Evolutionary conservation across 2,329 filamentous ascomycete genomes (phyloP).

Genomic region (Boeremia lycopersici): DNA sequence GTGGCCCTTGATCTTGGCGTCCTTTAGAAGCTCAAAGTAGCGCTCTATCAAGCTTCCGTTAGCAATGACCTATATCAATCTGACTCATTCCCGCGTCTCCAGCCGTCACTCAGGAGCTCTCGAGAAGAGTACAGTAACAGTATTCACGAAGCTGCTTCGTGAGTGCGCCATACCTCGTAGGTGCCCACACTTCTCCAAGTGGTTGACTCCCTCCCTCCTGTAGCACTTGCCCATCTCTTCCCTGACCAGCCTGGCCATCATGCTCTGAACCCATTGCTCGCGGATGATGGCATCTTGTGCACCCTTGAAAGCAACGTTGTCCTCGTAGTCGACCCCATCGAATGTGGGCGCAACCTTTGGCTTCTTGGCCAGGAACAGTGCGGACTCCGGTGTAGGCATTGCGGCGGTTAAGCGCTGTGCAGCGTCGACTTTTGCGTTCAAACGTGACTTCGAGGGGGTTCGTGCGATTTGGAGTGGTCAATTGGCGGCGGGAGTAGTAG

Average conservation of each 20-base stretch:
- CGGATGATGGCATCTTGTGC: constrained; percentile 82
- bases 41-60: constrained; percentile 62
- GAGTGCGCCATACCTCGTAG: constrained; percentile 70
- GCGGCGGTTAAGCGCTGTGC: constrained; percentile 30
- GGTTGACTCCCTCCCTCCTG: constrained; percentile 81
- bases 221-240: constrained; percentile 89
- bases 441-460: constrained; percentile 6
- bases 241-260: constrained; percentile 83
- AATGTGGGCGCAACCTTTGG: constrained; percentile 81
- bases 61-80: constrained; percentile 18
- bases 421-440: not conserved
- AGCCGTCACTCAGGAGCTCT: not conserved
- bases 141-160: too few species aligned
- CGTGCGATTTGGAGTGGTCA: constrained; percentile 10
- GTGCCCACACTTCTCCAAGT: constrained; percentile 83
- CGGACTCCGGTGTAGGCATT: constrained; percentile 86
- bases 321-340: constrained; percentile 85
- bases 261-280: constrained; percentile 87
- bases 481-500: constrained; percentile 21
- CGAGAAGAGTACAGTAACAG: not conserved
- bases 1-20: constrained; percentile 78
- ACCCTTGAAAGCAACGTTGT: constrained; percentile 79
- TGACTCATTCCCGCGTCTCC: not conserved
- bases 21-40: constrained; percentile 78
- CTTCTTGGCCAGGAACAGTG: constrained; percentile 81